Conservation (phyloP, 148 eudicot genomes). For the Arbutus unedo region DNA sequence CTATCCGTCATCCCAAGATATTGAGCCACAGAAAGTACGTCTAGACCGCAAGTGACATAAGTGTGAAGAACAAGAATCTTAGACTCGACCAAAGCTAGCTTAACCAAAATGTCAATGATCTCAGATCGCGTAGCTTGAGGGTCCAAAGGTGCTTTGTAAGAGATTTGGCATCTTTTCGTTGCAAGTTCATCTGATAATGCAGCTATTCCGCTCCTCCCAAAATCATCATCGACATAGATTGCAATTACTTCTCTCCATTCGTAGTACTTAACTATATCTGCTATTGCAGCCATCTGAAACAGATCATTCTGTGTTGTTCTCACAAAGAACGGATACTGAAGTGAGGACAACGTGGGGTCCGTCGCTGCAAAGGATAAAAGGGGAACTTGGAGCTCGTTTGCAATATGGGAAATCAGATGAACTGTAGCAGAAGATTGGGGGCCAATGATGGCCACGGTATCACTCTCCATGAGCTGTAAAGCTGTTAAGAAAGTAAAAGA, state of each 20-base stretch:
- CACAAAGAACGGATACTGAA: conserved; percentile 47
- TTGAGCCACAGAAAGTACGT: conserved; percentile 27
- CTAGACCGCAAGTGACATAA: conserved; percentile 32
- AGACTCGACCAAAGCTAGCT: conserved; percentile 45
- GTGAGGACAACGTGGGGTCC: conserved; percentile 57
- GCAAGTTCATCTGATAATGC: conserved; percentile 43
- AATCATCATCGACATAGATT: conserved; percentile 58
- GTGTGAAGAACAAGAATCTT: conserved; percentile 55
- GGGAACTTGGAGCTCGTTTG: conserved; percentile 58
- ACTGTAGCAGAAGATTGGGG: conserved; percentile 62
- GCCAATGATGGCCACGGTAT: conserved; percentile 61
- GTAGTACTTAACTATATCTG: conserved; percentile 47
- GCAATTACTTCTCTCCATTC: conserved; percentile 57
- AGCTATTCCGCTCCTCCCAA: conserved; percentile 59
- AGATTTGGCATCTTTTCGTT: conserved; percentile 33
- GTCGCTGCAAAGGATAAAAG: conserved; percentile 56
- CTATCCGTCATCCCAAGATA: conserved; percentile 23
- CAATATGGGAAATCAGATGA: conserved; percentile 42
- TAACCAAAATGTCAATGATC: conserved; percentile 34
- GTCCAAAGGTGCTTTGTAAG: conserved; percentile 42
- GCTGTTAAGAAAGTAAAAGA: conserved; percentile 36
- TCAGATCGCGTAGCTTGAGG: conserved; percentile 38
- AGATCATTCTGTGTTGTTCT: conserved; percentile 46
- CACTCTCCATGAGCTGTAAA: conserved; percentile 54
- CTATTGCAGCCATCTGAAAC: conserved; percentile 67